Conservation (phyloP, 345 rosid genomes). For the Garcia nutans region DNA sequence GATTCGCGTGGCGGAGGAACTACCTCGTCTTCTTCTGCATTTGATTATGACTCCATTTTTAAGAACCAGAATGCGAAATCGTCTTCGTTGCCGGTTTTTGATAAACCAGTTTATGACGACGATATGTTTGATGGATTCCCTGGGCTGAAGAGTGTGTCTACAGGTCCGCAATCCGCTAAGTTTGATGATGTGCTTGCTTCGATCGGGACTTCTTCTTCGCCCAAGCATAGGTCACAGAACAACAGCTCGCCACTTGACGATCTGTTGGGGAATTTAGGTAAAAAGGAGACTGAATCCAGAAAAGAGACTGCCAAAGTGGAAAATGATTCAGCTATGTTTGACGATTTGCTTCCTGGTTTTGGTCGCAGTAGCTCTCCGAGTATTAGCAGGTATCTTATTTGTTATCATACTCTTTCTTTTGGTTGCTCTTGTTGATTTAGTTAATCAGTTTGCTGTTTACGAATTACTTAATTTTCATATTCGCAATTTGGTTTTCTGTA, state of each 20-base stretch:
- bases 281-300: constrained; percentile 33
- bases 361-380: constrained; percentile 56
- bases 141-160: constrained; percentile 42
- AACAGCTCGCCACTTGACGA: constrained; percentile 49
- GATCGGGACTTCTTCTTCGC: constrained; percentile 36
- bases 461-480: neutral
- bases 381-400: constrained; percentile 21
- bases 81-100: constrained; percentile 52
- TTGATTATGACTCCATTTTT: constrained; percentile 52
- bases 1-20: constrained; percentile 33
- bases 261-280: constrained; percentile 51
- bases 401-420: neutral
- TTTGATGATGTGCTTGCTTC: constrained; percentile 42
- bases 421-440: neutral
- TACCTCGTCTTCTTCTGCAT: constrained; percentile 19
- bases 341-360: constrained; percentile 74
- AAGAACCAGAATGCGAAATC: constrained; percentile 36
- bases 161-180: constrained; percentile 30
- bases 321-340: constrained; percentile 46
- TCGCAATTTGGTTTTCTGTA: neutral
- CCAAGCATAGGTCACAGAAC: constrained; percentile 9
- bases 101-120: constrained; percentile 72
- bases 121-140: constrained; percentile 66
- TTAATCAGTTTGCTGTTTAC: neutral
- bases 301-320: constrained; percentile 31